Base-by-base conservation (phyloP, 192 early-diverging fungal genomes). In the Podila epigama region DNA sequence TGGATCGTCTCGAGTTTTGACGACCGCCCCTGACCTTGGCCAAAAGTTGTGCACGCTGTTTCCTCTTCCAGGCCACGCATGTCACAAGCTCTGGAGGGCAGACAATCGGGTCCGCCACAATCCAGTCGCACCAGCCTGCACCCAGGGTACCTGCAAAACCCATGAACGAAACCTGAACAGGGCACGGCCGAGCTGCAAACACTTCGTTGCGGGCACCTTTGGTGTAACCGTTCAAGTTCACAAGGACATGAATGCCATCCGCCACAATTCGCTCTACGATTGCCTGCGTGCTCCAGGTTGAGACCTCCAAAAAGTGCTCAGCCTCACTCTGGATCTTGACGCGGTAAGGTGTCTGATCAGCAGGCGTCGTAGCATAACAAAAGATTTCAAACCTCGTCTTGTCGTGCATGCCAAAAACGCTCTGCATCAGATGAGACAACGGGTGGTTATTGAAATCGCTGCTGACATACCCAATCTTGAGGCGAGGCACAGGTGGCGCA, bases 221-320 rank as follows among this genome's bases (percentile, higher is more conserved):
- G n/a, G 96, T 98, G 79, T 98, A 97, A 31, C 96, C 96, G 73
- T 98, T 98, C 52, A 98, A 82, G 60, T 98, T 97, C 66, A 94
- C 89, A 25, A 98, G 83, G 9, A 98, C 86, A 68, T 98, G 96
- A 63, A 96, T 94, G 35, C 88, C 83, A 66, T 98, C 95, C 15
- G 70, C 54, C 8, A 83, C 80, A 39, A 98, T 87, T 10, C 83
- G 86, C 63, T 93, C 90, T 12, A 95, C 90, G 63, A 97, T 89
- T 16, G 89, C 82, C 68, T 93, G 85, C 28, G 85, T 87, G 27
- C 87, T 81, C 91, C 92, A 93, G 11, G 79, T 70, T 2, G 82
- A 81, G 32, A 94, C 93, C 77, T 97, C 92, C 4, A 93, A 28
- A 82, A 97, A 95, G 44, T 89, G 84, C 59, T 95, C 95, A 7